These are phyloP conservation scores for Camelina sativa DNA, from an alignment of 345 rosid genomes.

Conservation along the genomic window DNA sequence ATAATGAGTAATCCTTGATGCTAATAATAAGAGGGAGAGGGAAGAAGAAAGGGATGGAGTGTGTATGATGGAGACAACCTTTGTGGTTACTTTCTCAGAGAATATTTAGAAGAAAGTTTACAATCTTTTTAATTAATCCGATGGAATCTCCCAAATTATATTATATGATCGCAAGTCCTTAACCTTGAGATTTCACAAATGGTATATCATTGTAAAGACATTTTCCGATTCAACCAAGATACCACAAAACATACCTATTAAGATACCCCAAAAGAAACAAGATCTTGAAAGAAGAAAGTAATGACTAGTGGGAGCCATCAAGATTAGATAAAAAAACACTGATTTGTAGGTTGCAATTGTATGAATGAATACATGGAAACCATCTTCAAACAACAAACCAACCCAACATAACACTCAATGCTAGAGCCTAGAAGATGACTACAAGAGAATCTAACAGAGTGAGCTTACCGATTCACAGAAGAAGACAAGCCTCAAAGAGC, in stretches of 20 bases:
- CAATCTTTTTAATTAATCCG: not conserved
- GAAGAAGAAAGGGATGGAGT: constrained; percentile 43
- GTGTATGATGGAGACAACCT: constrained; percentile 16
- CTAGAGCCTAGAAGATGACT: constrained; percentile 16
- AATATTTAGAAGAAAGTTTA: constrained; percentile 21
- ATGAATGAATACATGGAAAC: constrained; percentile 18
- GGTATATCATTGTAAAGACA: not conserved
- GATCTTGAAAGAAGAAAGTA: not conserved
- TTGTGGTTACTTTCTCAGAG: not conserved
- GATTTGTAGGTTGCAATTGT: not conserved
- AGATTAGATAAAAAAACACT: not conserved
- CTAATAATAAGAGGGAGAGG: not conserved
- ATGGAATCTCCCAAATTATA: constrained; percentile 2
- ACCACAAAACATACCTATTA: not conserved
- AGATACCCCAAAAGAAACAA: not conserved
- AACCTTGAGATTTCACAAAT: not conserved
- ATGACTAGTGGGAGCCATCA: constrained; percentile 11
- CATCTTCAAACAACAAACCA: not conserved
- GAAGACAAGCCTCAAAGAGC: not conserved
- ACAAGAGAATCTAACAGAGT: not conserved
- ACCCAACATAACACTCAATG: constrained; percentile 9
- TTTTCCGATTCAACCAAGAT: not conserved
- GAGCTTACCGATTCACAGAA: constrained; percentile 16
- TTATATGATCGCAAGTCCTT: not conserved
- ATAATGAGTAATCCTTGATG: not conserved